Evolutionary conservation across 192 early-diverging fungal genomes (phyloP).

Genomic region (Diversispora epigaea): DNA sequence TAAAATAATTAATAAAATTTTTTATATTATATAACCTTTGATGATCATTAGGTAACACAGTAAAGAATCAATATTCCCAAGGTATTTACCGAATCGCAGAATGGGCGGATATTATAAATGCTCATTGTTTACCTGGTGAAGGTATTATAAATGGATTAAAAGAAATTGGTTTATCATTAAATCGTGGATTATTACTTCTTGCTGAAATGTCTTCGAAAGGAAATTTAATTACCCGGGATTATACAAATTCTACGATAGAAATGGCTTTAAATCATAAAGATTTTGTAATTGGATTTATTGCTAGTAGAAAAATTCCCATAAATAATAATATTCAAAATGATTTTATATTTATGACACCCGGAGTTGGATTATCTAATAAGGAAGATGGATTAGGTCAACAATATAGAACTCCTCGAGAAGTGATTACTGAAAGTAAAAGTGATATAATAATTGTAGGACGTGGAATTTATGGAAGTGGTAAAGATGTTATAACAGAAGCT

Average conservation of each 20-base stretch:
- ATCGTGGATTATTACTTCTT: conserved; percentile 81
- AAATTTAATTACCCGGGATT: conserved; percentile 77
- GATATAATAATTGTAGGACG: conserved; percentile 99
- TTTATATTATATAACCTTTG: background rate
- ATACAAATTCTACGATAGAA: conserved; percentile 81
- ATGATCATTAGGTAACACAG: conserved; percentile 75
- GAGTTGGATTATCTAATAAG: conserved; percentile 80
- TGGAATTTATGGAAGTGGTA: conserved; percentile 90
- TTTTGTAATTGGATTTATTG: conserved; percentile 96
- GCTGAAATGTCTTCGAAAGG: conserved; percentile 97
- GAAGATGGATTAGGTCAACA: conserved; percentile 93
- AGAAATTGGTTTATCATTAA: conserved; percentile 79
- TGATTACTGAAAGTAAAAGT: conserved; percentile 78
- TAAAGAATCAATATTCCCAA: conserved; percentile 88
- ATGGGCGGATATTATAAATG: conserved; percentile 97
- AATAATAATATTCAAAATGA: conserved; percentile 62
- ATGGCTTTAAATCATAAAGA: conserved; percentile 84
- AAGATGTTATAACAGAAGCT: conserved; percentile 68
- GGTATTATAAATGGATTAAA: conserved; percentile 92
- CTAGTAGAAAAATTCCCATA: conserved; percentile 33
- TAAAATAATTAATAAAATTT: background rate
- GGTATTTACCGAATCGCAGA: conserved; percentile 91
- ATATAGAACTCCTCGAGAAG: conserved; percentile 88
- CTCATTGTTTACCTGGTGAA: conserved; percentile 91
- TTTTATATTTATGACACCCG: conserved; percentile 94